Conservation (phyloP, 306 rosid species). For the Trifolium dubium region DNA sequence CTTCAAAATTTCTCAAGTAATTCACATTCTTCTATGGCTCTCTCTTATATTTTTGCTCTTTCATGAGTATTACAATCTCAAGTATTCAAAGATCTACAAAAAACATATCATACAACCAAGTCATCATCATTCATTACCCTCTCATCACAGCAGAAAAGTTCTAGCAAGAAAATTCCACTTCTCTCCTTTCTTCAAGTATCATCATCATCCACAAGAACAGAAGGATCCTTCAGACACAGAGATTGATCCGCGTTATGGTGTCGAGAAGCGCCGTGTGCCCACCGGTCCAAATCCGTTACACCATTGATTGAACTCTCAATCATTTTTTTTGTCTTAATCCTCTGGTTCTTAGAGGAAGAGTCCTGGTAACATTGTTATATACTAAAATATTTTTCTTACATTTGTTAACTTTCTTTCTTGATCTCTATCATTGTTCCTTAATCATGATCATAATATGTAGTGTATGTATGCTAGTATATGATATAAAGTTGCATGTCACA, state of each 20-base stretch:
- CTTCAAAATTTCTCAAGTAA: conserved; percentile 56
- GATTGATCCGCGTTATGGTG: conserved; percentile 90
- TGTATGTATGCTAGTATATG: not conserved
- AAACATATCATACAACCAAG: conserved; percentile 45
- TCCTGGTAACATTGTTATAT: conserved; percentile 10
- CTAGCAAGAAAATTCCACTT: conserved; percentile 77
- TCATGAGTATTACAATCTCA: conserved; percentile 62
- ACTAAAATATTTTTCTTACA: conserved; percentile 6
- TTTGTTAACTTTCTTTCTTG: not conserved
- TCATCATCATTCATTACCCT: conserved; percentile 38
- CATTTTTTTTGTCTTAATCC: not conserved
- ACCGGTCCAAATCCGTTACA: conserved; percentile 97
- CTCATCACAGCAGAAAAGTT: conserved; percentile 61
- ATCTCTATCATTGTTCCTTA: conserved; percentile 7
- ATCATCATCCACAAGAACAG: conserved; percentile 11
- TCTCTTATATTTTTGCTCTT: conserved; percentile 60
- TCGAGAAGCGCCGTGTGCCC: conserved; percentile 89
- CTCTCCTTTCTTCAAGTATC: conserved; percentile 65
- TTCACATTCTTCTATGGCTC: conserved; percentile 62
- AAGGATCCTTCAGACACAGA: conserved; percentile 44
- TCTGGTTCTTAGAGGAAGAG: not conserved
- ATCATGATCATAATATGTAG: conserved; percentile 34
- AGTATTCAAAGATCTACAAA: conserved; percentile 51
- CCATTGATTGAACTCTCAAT: conserved; percentile 50
- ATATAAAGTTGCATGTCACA: conserved; percentile 1